Base-by-base conservation (phyloP, 768 basidiomycete genomes). In the Trametes gibbosa region DNA sequence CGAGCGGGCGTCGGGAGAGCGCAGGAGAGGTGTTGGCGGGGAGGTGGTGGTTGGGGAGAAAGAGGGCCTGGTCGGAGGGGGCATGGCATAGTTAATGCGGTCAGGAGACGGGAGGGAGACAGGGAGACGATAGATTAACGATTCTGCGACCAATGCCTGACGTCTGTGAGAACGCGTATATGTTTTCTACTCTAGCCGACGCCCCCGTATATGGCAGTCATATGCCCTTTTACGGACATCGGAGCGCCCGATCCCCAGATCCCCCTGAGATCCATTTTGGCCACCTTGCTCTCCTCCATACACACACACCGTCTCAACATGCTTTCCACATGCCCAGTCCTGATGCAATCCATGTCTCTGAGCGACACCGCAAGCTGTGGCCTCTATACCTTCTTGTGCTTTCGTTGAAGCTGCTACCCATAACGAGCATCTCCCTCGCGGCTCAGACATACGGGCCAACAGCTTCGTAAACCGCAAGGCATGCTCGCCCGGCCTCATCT, bases 71-170 rank as follows among this genome's bases (percentile, higher is more conserved):
- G 25, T 27, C 24, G 35, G 16, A 48, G 39, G 37, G 55, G 17
- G 46, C 55, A 56, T 56, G 47, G 54, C 45, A 56, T 45, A 56
- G 45, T 48, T 53, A 59, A 49, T 46, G 47, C 55, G 51, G 56
- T 27, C 35, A 62, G 54, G 35, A 47, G 42, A 47, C 32, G 46
- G n/a, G 29, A 19, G 45, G 37, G 25, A 42, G 43, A 53, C 40
- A 45, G 52, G 56, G 39, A 32, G 51, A 39, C 45, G 51, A 62
- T 62, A 58, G 61, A 62, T 58, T 62, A 51, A 54, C 37, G n/a
- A 43, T 41, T 48, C 55, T 47, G 45, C 47, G 47, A 49, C 55
- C 37, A 56, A 49, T 46, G 34, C 50, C 56, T 62, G 61, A 62
- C 61, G 61, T 62, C 23, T 41, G 61, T 62, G 61, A 62, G 61